Evolutionary conservation across 2,329 filamentous ascomycete genomes (phyloP).

Genomic region (Fusarium proliferatum): DNA sequence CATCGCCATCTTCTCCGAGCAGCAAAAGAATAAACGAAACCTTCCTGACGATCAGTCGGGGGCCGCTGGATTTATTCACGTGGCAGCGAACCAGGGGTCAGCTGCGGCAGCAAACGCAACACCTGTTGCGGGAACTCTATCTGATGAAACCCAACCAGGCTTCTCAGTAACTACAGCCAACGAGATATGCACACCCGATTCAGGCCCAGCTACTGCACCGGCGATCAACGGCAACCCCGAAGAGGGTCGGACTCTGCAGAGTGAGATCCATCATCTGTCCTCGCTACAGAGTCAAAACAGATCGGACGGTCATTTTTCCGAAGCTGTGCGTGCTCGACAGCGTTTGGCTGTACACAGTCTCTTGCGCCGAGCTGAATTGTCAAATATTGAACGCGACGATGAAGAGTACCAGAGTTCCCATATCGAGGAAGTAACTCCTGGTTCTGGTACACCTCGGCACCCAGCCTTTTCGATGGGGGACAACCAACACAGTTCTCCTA

Average conservation of each 20-base stretch:
- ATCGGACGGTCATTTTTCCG: background rate
- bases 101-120: background rate
- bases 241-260: background rate
- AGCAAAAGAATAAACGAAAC: background rate
- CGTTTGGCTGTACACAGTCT: background rate
- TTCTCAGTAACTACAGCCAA: background rate
- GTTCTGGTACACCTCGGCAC: background rate
- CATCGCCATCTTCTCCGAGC: background rate
- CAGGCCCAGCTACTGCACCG: background rate
- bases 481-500: accelerated
- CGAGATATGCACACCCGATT: background rate
- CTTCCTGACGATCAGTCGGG: background rate
- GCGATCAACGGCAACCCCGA: background rate
- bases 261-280: background rate
- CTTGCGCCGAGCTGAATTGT: background rate
- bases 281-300: background rate
- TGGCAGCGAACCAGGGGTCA: accelerated
- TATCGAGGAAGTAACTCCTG: background rate
- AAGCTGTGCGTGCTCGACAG: background rate
- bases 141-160: accelerated
- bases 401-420: background rate
- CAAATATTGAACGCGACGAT: background rate
- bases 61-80: background rate
- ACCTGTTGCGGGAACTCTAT: background rate
- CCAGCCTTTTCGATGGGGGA: accelerated